Conservation (phyloP, 176 grass and related monocot genomes). For the Oryza officinalis region DNA sequence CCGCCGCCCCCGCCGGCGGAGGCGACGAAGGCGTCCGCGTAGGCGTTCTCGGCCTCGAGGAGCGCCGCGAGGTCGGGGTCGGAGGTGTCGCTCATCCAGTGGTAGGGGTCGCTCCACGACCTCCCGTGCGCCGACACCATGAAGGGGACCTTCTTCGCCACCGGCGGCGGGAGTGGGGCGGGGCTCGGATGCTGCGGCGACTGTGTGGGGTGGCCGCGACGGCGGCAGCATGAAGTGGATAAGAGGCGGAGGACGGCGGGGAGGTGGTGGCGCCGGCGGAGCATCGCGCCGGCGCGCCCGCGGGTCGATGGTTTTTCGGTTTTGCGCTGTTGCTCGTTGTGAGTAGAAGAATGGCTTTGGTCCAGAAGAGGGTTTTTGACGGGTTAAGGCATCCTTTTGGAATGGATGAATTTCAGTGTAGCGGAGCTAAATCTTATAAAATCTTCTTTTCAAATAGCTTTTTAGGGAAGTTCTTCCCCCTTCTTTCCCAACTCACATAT, state of each 20-base stretch:
- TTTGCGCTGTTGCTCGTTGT: background rate
- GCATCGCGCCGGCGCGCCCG: slow-evolving; percentile 9
- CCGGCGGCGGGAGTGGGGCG: slow-evolving; percentile 18
- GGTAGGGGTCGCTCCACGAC: slow-evolving; percentile 84
- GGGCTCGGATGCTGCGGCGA: background rate
- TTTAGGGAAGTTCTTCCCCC: no score
- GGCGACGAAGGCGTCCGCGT: slow-evolving; percentile 69
- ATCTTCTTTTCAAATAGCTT: no score
- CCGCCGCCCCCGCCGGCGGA: slow-evolving; percentile 36
- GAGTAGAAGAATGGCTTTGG: background rate
- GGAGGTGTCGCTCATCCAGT: slow-evolving; percentile 84
- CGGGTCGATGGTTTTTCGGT: slow-evolving; percentile 19
- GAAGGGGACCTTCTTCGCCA: slow-evolving; percentile 79
- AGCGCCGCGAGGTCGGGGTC: slow-evolving; percentile 61
- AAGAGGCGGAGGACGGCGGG: slow-evolving; percentile 36
- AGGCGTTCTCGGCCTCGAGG: slow-evolving; percentile 69
- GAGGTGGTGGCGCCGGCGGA: slow-evolving; percentile 38
- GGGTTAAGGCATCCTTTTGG: background rate
- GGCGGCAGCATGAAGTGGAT: slow-evolving; percentile 39
- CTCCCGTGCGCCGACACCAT: slow-evolving; percentile 64
- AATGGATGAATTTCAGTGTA: background rate
- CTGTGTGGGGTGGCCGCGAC: background rate
- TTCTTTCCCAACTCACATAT: no score
- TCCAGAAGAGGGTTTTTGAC: background rate
- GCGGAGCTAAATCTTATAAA: no score